Conservation (phyloP, 768 basidiomycete genomes). For the Lentinula lateritia region DNA sequence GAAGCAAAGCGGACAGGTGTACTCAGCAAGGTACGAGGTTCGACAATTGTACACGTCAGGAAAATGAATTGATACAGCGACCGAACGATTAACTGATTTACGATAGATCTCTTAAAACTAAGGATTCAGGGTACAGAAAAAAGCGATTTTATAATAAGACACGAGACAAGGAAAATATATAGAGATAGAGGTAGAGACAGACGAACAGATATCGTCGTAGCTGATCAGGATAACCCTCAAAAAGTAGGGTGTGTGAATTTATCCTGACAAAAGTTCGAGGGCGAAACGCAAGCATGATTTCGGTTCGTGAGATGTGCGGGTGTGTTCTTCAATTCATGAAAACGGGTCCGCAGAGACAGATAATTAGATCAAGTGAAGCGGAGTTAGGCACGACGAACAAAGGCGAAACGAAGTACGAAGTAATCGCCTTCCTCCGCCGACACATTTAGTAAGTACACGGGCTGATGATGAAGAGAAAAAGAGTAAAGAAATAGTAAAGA, state of each 20-base stretch:
- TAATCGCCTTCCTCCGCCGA: not conserved
- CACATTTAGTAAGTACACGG: not conserved
- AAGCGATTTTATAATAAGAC: not conserved
- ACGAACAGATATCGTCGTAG: not conserved
- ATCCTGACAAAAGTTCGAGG: not conserved
- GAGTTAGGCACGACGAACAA: not conserved
- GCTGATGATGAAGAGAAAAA: not conserved
- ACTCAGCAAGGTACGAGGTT: too few species aligned
- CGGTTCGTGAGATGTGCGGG: not conserved
- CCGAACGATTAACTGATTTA: not conserved
- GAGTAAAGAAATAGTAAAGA: constrained; percentile 21
- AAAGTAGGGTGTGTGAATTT: not conserved
- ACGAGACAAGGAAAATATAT: not conserved
- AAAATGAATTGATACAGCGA: not conserved
- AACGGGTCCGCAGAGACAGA: not conserved
- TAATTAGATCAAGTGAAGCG: constrained; percentile 1
- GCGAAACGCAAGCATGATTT: not conserved
- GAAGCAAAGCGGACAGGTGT: not conserved
- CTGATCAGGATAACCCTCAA: too few species aligned
- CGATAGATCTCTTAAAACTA: not conserved
- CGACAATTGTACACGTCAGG: too few species aligned
- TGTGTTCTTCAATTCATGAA: not conserved
- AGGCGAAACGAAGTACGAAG: not conserved
- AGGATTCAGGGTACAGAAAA: not conserved
- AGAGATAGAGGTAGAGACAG: not conserved